A percentile compares a stretch with the other conserved stretches of the same genome.
Evolutionary conservation across 75 land plant genomes (phyloP).

Genomic region (Cunninghamia lanceolata): DNA sequence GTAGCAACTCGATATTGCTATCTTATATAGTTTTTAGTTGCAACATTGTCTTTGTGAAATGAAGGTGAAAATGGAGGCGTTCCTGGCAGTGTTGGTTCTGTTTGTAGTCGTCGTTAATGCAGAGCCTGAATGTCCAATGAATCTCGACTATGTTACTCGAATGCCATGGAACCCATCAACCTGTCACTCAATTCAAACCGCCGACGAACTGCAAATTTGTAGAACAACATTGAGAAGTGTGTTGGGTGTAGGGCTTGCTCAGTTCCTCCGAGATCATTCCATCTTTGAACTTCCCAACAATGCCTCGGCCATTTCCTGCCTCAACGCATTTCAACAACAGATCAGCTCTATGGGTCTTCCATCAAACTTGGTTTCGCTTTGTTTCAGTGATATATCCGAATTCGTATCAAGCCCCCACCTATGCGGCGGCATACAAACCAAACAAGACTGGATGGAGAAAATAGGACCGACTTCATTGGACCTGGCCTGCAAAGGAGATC

Average conservation of each 20-base stretch:
- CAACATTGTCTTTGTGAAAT: neutral
- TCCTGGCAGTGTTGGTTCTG: neutral
- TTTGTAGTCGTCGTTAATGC: too few relatives aligned
- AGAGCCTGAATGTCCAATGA: neutral
- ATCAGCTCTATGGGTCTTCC: conserved; percentile 25
- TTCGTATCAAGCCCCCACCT: conserved; percentile 14
- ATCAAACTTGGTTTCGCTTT: conserved; percentile 17
- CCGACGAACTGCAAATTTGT: conserved; percentile 20
- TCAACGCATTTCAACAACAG: conserved; percentile 28
- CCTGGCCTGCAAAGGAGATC: conserved; percentile 23
- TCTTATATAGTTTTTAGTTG: too few relatives aligned
- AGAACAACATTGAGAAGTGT: conserved; percentile 47
- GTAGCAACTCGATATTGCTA: too few relatives aligned
- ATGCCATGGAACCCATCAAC: neutral
- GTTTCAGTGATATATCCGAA: conserved; percentile 23
- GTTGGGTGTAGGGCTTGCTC: conserved; percentile 48
- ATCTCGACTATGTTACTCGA: neutral
- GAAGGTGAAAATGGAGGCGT: neutral
- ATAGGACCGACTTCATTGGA: conserved; percentile 18
- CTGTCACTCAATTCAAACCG: neutral
- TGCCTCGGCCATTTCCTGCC: conserved; percentile 48
- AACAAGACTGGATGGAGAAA: conserved; percentile 9
- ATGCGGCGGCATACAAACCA: conserved; percentile 26
- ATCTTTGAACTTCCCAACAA: conserved; percentile 50
- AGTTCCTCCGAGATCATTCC: conserved; percentile 44